phyloP scores from a whole-genome alignment of 1,284 basidiomycete species.

The Heliocybe sulcata region DNA sequence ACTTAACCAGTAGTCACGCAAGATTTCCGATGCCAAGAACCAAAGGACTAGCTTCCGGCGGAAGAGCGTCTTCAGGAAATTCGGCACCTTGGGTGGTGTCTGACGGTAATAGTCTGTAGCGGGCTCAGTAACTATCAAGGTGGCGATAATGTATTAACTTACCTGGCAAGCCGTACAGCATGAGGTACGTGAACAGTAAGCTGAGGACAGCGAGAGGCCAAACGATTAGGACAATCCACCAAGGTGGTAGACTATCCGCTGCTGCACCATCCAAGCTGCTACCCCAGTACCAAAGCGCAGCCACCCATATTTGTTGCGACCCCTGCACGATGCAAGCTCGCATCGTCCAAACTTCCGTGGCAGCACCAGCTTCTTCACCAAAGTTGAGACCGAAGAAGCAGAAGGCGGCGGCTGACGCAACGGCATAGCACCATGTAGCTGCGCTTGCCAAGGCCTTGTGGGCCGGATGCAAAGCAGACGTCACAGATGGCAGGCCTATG shows the following conservation, averaged over 20 bases:
- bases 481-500: constrained; percentile 80
- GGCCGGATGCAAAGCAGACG: constrained; percentile 49
- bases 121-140: constrained; percentile 8
- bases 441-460: constrained; percentile 65
- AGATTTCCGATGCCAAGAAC: constrained; percentile 82
- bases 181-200: constrained; percentile 72
- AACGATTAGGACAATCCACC: constrained; percentile 79
- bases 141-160: constrained; percentile 15
- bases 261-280: constrained; percentile 58
- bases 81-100: constrained; percentile 88
- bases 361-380: constrained; percentile 91
- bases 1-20: constrained; percentile 90
- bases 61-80: constrained; percentile 84
- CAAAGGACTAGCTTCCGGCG: constrained; percentile 86
- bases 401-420: constrained; percentile 86
- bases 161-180: constrained; percentile 84
- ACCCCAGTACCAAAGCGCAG: constrained; percentile 94
- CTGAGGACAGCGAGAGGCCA: constrained; percentile 78
- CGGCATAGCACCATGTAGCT: constrained; percentile 86
- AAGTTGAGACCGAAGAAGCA: constrained; percentile 92
- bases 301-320: constrained; percentile 89
- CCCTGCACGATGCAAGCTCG: constrained; percentile 90
- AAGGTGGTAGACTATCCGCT: constrained; percentile 50
- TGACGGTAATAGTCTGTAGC: constrained; percentile 73
- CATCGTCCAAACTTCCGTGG: constrained; percentile 86